Percentiles rank a stretch among this genome's conserved stretches.
These are phyloP conservation scores for Ophiognomonia clavigignenti-juglandacearum DNA, from an alignment of 2,329 filamentous ascomycete genomes.

Conservation along the genomic window DNA sequence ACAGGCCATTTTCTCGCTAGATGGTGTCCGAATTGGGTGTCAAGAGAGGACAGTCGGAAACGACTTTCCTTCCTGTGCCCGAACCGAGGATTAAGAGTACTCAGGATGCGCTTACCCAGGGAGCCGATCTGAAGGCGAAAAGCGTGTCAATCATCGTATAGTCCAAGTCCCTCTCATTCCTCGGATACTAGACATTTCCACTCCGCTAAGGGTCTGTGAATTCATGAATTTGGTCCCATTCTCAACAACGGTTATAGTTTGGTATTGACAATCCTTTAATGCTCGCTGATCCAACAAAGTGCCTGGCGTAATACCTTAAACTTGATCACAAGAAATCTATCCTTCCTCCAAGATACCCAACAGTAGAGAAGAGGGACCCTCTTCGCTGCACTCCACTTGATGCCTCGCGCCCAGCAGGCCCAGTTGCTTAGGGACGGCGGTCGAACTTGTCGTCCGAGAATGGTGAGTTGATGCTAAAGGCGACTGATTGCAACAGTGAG, in stretches of 20 bases:
- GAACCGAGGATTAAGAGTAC: too few relatives aligned
- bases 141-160: too few relatives aligned
- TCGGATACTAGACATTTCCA: too few relatives aligned
- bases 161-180: too few relatives aligned
- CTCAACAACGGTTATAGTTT: neutral
- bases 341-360: neutral
- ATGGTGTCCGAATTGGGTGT: too few relatives aligned
- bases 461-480: conserved; percentile 1
- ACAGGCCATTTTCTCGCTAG: too few relatives aligned
- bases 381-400: too few relatives aligned
- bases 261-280: neutral
- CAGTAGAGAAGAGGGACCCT: neutral
- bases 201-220: neutral
- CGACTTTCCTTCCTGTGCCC: too few relatives aligned
- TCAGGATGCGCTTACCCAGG: too few relatives aligned
- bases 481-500: neutral
- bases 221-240: neutral
- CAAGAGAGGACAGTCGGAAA: too few relatives aligned
- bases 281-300: neutral
- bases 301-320: neutral
- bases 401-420: neutral
- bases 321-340: neutral
- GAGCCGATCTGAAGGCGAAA: too few relatives aligned
- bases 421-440: neutral
- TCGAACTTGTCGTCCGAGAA: neutral